Percentiles rank a stretch among this genome's conserved stretches.
phyloP scores from a whole-genome alignment of 2,329 filamentous ascomycete genomes.

The Aspergillus felis region DNA sequence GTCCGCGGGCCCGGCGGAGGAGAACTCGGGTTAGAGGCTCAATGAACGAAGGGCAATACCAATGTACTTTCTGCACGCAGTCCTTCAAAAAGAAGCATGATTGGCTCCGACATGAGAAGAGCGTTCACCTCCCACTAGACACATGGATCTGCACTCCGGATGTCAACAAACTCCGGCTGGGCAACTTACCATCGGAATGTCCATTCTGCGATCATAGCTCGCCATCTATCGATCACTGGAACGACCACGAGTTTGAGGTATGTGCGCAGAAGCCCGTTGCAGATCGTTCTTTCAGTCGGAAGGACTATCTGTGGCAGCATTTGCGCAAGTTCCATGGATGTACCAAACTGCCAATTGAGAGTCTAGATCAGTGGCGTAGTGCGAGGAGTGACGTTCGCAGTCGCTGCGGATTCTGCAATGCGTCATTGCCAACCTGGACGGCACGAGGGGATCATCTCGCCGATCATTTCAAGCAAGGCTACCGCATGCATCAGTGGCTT shows the following conservation, averaged over 20 bases:
- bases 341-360: conserved; percentile 46
- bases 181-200: conserved; percentile 28
- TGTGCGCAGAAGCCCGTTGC: conserved; percentile 49
- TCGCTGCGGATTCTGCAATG: conserved; percentile 52
- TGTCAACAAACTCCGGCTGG: conserved; percentile 13
- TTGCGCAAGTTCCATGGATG: conserved; percentile 53
- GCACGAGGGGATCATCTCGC: conserved; percentile 52
- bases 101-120: conserved; percentile 50
- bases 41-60: conserved; percentile 22
- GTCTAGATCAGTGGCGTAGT: conserved; percentile 54
- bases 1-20: conserved; percentile 5
- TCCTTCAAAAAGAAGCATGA: conserved; percentile 49
- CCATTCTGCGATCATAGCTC: conserved; percentile 48
- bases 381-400: conserved; percentile 49
- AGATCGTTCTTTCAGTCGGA: conserved; percentile 54
- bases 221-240: conserved; percentile 45
- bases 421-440: conserved; percentile 48
- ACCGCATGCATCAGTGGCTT: conserved; percentile 52
- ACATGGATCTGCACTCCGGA: conserved; percentile 35
- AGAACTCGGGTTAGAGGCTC: conserved; percentile 1
- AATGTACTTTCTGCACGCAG: conserved; percentile 50
- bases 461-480: conserved; percentile 52
- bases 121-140: conserved; percentile 46
- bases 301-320: conserved; percentile 57
- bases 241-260: conserved; percentile 50